Base-by-base conservation (phyloP, 208 protist species). In the Plasmodiophora brassicae region DNA sequence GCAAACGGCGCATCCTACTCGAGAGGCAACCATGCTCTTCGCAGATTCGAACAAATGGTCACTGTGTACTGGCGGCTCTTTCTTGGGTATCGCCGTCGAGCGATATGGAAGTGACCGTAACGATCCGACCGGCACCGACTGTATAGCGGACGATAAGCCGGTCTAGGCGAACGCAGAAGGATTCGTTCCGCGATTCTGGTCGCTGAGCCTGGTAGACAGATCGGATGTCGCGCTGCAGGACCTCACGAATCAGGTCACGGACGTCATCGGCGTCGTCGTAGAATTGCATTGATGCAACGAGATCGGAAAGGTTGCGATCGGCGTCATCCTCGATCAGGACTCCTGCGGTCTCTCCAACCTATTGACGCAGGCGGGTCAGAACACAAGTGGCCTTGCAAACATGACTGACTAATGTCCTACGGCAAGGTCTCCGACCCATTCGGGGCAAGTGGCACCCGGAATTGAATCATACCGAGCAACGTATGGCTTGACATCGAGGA, bases 401-500 rank as follows among this genome's bases (percentile, higher is more conserved):
- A n/a, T 14, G 20, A 78, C 65, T 38, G 65, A 38, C 14, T n/a
- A 5, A 8, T 32, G 14, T 8, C 41, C 14, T 44, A 38, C 5
- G n/a, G n/a, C 32, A 32, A 36, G 14, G n/a, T 5, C 5, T 38
- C 20, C 14, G n/a, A 78, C 41, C 65, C 65, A 78, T 38, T 78
- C 65, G 41, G 65, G 65, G 41, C 14, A 78, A 5, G 65, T 38
- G 32, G 65, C n/a, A 14, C 14, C 65, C 20, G 10, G 10, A 36
- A 78, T 36, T 5, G 65, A 5, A 32, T 78, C 65, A 78, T 78
- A 78, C 41, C 65, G 32, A 8, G 5, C 14, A 36, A 5, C 5
- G n/a, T 78, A 86, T 57, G 84, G 84, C 50, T 86, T 86, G 28
- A 86, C 43, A 86, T 86, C 84, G 36, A 86, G 46, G 44, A 86